These are phyloP conservation scores for Gleditsia sinensis DNA, from an alignment of 306 rosid species.

Conservation along the genomic window DNA sequence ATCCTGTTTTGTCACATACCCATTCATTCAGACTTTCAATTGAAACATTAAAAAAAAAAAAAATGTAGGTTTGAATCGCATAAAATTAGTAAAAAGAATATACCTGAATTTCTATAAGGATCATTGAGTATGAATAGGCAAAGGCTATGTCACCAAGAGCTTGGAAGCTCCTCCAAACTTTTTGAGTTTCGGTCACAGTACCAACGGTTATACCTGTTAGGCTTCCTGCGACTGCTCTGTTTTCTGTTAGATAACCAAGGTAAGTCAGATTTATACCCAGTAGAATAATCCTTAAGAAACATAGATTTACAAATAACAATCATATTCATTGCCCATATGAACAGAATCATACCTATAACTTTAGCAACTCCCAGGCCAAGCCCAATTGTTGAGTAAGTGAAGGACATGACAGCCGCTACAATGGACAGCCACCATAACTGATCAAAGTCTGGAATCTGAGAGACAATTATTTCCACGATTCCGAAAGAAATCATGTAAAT, in stretches of 20 bases:
- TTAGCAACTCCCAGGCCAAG: constrained; percentile 48
- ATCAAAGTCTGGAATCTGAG: constrained; percentile 52
- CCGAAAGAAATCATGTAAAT: constrained; percentile 44
- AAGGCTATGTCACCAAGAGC: constrained; percentile 57
- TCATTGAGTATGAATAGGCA: constrained; percentile 54
- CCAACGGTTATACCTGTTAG: constrained; percentile 46
- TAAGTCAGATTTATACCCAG: constrained; percentile 20
- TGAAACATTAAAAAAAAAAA: no score
- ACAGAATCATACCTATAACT: constrained; percentile 39
- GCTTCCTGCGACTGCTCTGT: constrained; percentile 39
- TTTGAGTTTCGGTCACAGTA: constrained; percentile 29
- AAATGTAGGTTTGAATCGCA: background rate
- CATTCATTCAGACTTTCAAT: background rate
- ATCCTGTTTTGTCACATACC: constrained; percentile 39
- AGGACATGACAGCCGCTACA: constrained; percentile 53
- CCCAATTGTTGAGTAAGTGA: constrained; percentile 51
- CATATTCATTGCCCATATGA: background rate
- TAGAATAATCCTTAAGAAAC: background rate
- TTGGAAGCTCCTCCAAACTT: constrained; percentile 49
- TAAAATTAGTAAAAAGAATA: background rate
- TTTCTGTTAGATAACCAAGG: constrained; percentile 26
- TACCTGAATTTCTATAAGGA: constrained; percentile 59
- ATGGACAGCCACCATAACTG: constrained; percentile 51
- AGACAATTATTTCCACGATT: constrained; percentile 38
- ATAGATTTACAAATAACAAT: background rate